Evolutionary conservation across 1,139 yeast species (phyloP), one percentile per base, ranked within the genome.

Genomic region (Waltiozyma sp.): DNA sequence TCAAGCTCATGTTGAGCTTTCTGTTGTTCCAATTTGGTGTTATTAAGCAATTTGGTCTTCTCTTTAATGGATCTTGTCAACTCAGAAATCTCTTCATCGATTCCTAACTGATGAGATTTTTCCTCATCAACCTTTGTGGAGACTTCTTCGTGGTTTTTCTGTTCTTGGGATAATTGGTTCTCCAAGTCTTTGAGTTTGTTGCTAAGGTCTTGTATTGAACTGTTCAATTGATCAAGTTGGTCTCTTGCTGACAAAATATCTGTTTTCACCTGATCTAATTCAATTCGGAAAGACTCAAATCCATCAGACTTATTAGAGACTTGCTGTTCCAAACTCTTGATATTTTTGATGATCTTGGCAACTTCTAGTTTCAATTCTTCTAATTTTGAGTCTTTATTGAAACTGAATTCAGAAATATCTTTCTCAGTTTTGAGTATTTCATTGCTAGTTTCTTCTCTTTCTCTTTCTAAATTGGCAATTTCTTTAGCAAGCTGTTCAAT

Each of bases 401-500:
- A 69, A 47, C 75, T 77, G 60, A 89, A 89, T 53, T 93, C 98
- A 42, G 70, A 68, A 68, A 88, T 85, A 59, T 93, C 98, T 31
- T 68, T 72, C 56, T 84, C 87, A 44, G 86, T 79, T 7, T 59
- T 59, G 9, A 56, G 49, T n/a, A 86, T 73, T 38, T 80, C 85
- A 10, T 50, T 42, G 14, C 67, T 56, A 3, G 53, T 58, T 3
- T 53, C 47, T 37, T 66, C 60, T 33, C 71, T 68, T 16, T 59
- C 59, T 1, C 45, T 43, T 18, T 18, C 23, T 4, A 9, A 18
- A 15, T 35, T 35, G 4, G 37, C 13, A n/a, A 76, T 70, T 41
- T 61, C 60, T n/a, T 56, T 54, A 16, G 65, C 57, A 15, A 85
- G 66, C 1, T 56, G 51, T 7, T 57, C 55, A n/a, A 85, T 69